These are phyloP conservation scores for Plasmodium gaboni DNA, from an alignment of 169 alveolate genomes.

Conservation along the genomic window DNA sequence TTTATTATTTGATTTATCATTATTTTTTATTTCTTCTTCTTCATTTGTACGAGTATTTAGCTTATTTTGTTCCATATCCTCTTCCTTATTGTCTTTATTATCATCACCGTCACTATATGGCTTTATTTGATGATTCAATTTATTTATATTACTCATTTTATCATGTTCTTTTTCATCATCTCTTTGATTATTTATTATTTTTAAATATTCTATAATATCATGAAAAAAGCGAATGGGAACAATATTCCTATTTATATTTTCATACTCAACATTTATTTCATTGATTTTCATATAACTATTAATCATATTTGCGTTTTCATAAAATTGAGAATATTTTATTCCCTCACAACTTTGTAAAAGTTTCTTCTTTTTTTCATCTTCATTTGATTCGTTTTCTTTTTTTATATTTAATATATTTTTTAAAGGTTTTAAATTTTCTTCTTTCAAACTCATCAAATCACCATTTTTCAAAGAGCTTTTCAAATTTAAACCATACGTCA, in stretches of 20 bases:
- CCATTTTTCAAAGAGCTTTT: conserved; percentile 11
- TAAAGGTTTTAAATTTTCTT: conserved; percentile 66
- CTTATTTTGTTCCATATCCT: background rate
- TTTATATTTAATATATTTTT: conserved; percentile 40
- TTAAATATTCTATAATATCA: conserved; percentile 23
- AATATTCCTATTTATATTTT: conserved; percentile 13
- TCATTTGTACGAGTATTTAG: background rate
- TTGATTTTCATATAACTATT: conserved; percentile 40
- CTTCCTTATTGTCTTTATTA: background rate
- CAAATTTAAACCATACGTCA: conserved; percentile 60
- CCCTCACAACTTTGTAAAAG: conserved; percentile 1
- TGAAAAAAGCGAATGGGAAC: conserved; percentile 60
- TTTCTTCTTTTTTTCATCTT: conserved; percentile 2
- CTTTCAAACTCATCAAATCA: conserved; percentile 47
- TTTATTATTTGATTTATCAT: background rate
- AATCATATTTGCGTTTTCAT: conserved; percentile 14
- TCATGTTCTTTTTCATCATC: background rate
- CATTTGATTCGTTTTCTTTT: background rate
- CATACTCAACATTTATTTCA: conserved; percentile 59
- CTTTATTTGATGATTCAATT: background rate
- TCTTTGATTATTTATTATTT: background rate
- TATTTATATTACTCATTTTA: background rate
- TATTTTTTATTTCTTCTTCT: background rate
- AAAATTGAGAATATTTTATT: conserved; percentile 16
- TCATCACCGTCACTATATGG: background rate